Evolutionary conservation across 805 yeast genomes (phyloP).

Genomic region (Metschnikowia chrysomelidarum): DNA sequence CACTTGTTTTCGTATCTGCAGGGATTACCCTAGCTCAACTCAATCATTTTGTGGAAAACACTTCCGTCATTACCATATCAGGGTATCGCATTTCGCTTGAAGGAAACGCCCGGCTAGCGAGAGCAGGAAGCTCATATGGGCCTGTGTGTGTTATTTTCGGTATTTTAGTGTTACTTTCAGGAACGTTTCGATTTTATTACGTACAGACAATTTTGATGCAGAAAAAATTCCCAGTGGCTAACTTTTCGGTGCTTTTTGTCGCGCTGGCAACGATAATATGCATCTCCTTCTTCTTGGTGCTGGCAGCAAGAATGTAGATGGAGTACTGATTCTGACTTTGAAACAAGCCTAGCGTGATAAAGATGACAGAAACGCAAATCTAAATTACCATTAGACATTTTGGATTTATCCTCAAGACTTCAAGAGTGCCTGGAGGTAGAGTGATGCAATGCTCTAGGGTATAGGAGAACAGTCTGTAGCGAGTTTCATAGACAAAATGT

Average conservation of each 20-base stretch:
- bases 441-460: too few relatives aligned
- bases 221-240: slow-evolving; percentile 13
- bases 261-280: slow-evolving; percentile 3
- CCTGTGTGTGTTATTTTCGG: slow-evolving; percentile 12
- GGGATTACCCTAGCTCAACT: slow-evolving; percentile 17
- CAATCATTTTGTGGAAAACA: slow-evolving; percentile 9
- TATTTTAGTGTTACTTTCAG: slow-evolving; percentile 11
- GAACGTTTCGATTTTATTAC: slow-evolving; percentile 13
- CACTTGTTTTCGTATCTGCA: slow-evolving; percentile 17
- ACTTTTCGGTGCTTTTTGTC: slow-evolving; percentile 3
- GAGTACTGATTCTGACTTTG: too few relatives aligned
- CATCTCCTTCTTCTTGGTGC: slow-evolving; percentile 5
- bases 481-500: too few relatives aligned
- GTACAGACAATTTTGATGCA: slow-evolving; percentile 9
- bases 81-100: slow-evolving; percentile 3
- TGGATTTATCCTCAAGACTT: too few relatives aligned
- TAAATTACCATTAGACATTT: too few relatives aligned
- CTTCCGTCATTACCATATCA: slow-evolving; percentile 3
- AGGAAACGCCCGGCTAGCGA: slow-evolving; percentile 1
- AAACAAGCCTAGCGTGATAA: too few relatives aligned
- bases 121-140: slow-evolving; percentile 10
- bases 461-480: too few relatives aligned
- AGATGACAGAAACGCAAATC: too few relatives aligned
- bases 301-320: slow-evolving; percentile 10
- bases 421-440: too few relatives aligned